Evolutionary conservation across 805 yeast genomes (phyloP).

Genomic region (Candida manassasensis): DNA sequence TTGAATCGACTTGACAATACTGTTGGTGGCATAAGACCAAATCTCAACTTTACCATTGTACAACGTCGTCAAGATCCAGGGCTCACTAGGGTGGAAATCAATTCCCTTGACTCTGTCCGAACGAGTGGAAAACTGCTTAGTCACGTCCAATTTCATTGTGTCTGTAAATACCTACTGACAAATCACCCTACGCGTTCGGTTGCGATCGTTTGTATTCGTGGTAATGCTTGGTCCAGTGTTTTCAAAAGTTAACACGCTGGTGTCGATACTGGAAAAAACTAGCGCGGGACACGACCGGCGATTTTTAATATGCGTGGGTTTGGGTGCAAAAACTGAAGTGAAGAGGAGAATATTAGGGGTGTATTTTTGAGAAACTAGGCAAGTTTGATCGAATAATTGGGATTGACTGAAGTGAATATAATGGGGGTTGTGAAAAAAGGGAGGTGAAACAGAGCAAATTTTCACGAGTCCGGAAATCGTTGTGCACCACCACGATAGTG

Average conservation of each 20-base stretch:
- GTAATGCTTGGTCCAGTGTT: not conserved
- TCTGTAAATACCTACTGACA: not conserved
- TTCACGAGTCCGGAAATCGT: too few species aligned
- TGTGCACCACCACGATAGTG: too few species aligned
- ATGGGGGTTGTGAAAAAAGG: too few species aligned
- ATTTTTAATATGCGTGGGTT: too few species aligned
- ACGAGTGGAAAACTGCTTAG: slow-evolving; percentile 83
- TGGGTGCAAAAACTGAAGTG: too few species aligned
- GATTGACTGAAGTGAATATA: too few species aligned
- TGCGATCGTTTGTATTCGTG: not conserved
- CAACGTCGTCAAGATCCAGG: slow-evolving; percentile 91
- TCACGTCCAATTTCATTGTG: slow-evolving; percentile 39
- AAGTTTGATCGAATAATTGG: too few species aligned
- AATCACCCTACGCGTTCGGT: not conserved
- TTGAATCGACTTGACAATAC: slow-evolving; percentile 82
- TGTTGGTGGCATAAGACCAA: slow-evolving; percentile 86
- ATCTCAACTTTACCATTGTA: slow-evolving; percentile 89
- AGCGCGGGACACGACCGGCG: too few species aligned
- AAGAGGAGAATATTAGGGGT: too few species aligned
- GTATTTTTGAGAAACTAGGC: too few species aligned
- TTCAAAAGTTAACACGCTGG: slow-evolving; percentile 4
- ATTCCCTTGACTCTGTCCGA: slow-evolving; percentile 97
- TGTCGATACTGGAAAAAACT: too few species aligned
- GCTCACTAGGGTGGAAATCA: slow-evolving; percentile 97
- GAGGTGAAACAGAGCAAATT: too few species aligned